Evolutionary conservation across 495 filamentous ascomycete species (phyloP).

Genomic region (Ramalina peruviana): DNA sequence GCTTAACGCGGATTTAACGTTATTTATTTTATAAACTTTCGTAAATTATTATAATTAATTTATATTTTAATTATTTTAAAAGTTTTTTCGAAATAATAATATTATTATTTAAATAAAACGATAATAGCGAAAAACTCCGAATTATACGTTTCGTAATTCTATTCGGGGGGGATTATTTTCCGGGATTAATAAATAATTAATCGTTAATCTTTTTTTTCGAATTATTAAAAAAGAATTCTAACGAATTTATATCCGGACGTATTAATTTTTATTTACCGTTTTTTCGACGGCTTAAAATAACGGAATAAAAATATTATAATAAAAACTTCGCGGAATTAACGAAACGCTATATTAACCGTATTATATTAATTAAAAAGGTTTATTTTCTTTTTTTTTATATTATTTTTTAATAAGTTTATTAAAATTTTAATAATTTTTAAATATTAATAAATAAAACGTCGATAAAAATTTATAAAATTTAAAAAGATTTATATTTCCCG

Average conservation of each 20-base stretch:
- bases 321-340: neutral
- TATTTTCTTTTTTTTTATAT: neutral
- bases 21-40: neutral
- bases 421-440: neutral
- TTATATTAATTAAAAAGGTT: neutral
- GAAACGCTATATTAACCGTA: neutral
- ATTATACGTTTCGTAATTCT: too few species aligned
- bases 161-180: too few species aligned
- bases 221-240: too few species aligned
- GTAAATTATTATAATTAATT: too few species aligned
- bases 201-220: too few species aligned
- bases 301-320: neutral
- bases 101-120: too few species aligned
- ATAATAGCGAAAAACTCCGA: too few species aligned
- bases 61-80: too few species aligned
- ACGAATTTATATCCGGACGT: too few species aligned
- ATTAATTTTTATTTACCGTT: neutral
- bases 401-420: neutral
- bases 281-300: neutral
- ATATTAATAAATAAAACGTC: conserved; percentile 1
- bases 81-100: too few species aligned
- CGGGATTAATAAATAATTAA: neutral
- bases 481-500: neutral
- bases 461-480: conserved; percentile 3
- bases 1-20: too few species aligned